phyloP scores from a whole-genome alignment of 2,329 filamentous ascomycete genomes.

The Paecilomyces variotii region DNA sequence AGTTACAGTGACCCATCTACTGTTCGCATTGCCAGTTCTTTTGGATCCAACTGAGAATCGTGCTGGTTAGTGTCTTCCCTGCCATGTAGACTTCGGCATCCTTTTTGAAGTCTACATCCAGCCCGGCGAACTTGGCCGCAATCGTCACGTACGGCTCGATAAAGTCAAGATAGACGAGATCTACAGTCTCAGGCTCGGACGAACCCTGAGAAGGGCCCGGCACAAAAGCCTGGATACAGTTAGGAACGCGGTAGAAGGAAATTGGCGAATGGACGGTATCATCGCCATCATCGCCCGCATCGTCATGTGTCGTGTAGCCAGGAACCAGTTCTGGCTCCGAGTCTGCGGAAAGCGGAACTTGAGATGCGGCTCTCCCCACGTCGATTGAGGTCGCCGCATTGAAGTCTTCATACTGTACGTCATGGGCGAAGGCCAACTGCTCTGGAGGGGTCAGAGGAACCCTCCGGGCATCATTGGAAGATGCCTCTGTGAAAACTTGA shows the following conservation, averaged over 20 bases:
- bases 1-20: neutral
- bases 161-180: constrained; percentile 88
- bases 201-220: constrained; percentile 30
- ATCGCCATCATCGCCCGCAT: constrained; percentile 74
- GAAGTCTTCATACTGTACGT: constrained; percentile 11
- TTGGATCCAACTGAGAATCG: constrained; percentile 54
- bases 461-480: constrained; percentile 10
- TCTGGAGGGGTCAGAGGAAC: constrained; percentile 39
- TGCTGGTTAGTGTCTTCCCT: constrained; percentile 47
- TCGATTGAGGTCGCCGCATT: constrained; percentile 1
- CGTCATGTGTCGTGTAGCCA: constrained; percentile 87
- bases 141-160: constrained; percentile 73
- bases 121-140: constrained; percentile 57
- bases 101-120: constrained; percentile 38
- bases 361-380: constrained; percentile 10
- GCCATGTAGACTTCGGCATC: constrained; percentile 48
- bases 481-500: constrained; percentile 34
- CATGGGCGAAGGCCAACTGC: constrained; percentile 25
- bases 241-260: constrained; percentile 69
- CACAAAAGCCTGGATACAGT: constrained; percentile 69
- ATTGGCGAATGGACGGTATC: constrained; percentile 77
- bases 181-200: constrained; percentile 61
- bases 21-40: constrained; percentile 44
- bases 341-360: constrained; percentile 22
- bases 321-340: constrained; percentile 44